These are phyloP conservation scores for Drechslerella stenobrocha DNA, from an alignment of 2,329 filamentous ascomycete genomes.

Conservation along the genomic window DNA sequence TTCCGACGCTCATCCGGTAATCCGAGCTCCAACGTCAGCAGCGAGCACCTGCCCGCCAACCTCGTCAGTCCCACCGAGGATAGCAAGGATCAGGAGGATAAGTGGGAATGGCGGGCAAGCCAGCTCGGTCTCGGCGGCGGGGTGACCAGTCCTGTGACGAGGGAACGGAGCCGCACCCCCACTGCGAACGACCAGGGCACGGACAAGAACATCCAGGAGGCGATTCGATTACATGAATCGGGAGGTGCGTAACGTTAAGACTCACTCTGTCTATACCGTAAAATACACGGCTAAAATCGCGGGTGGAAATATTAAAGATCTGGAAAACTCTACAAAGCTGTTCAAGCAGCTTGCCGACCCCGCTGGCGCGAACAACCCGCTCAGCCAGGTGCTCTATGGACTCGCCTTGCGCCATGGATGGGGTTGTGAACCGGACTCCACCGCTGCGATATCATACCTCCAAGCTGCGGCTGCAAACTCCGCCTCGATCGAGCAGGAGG, in stretches of 20 bases:
- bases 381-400: constrained; percentile 94
- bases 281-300: no score
- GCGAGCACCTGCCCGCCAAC: constrained; percentile 30
- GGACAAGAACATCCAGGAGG: constrained; percentile 75
- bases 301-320: constrained; percentile 58
- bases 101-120: constrained; percentile 47
- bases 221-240: constrained; percentile 87
- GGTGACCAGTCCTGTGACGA: constrained; percentile 2
- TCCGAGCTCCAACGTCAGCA: constrained; percentile 5
- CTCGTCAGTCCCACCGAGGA: constrained; percentile 29
- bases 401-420: constrained; percentile 90
- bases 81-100: constrained; percentile 43
- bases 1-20: constrained; percentile 14
- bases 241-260: constrained; percentile 66
- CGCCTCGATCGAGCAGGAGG: constrained; percentile 80
- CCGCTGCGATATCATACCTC: constrained; percentile 77
- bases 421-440: constrained; percentile 76
- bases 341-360: constrained; percentile 84
- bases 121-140: constrained; percentile 25
- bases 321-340: constrained; percentile 77
- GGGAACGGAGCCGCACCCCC: constrained; percentile 41
- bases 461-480: constrained; percentile 88
- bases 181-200: constrained; percentile 51
- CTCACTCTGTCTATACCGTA: no score
- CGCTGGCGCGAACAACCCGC: constrained; percentile 80